These are phyloP conservation scores for Suillus brevipes DNA, from an alignment of 768 basidiomycete genomes.

Conservation along the genomic window DNA sequence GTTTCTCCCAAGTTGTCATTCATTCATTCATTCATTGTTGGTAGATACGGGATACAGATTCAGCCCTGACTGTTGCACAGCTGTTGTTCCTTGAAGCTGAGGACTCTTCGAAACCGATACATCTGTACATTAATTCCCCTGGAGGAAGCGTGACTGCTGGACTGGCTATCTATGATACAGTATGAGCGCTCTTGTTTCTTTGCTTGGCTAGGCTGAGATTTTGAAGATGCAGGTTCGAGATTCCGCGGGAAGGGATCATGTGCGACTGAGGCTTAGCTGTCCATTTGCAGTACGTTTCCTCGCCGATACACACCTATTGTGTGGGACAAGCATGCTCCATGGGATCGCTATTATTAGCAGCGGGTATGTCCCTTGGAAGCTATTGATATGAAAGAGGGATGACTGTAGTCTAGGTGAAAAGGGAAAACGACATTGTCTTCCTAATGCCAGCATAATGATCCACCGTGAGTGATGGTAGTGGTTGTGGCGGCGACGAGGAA, in stretches of 20 bases:
- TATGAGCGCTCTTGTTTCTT: constrained; percentile 38
- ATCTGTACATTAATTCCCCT: constrained; percentile 95
- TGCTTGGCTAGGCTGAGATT: constrained; percentile 19
- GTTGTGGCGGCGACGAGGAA: background rate
- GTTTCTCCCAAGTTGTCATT: constrained; percentile 10
- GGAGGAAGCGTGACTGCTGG: constrained; percentile 96
- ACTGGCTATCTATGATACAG: constrained; percentile 96
- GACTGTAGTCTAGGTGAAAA: constrained; percentile 56
- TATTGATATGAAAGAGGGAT: constrained; percentile 15
- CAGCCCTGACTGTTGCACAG: constrained; percentile 87
- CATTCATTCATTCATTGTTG: constrained; percentile 13
- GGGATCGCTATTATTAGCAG: constrained; percentile 91
- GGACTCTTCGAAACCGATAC: constrained; percentile 91
- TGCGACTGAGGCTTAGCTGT: constrained; percentile 6
- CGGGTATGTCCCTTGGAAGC: constrained; percentile 45
- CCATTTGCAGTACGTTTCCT: constrained; percentile 73
- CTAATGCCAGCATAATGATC: constrained; percentile 97
- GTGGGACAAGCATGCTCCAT: constrained; percentile 95
- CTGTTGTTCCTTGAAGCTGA: constrained; percentile 95
- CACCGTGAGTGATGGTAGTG: constrained; percentile 64
- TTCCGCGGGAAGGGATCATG: constrained; percentile 5
- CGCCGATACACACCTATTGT: constrained; percentile 96
- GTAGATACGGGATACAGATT: constrained; percentile 88
- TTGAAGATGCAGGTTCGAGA: constrained; percentile 70
- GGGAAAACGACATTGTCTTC: constrained; percentile 89